Conservation (phyloP, 2,329 filamentous ascomycete species). For the Fusarium nisikadoi region DNA sequence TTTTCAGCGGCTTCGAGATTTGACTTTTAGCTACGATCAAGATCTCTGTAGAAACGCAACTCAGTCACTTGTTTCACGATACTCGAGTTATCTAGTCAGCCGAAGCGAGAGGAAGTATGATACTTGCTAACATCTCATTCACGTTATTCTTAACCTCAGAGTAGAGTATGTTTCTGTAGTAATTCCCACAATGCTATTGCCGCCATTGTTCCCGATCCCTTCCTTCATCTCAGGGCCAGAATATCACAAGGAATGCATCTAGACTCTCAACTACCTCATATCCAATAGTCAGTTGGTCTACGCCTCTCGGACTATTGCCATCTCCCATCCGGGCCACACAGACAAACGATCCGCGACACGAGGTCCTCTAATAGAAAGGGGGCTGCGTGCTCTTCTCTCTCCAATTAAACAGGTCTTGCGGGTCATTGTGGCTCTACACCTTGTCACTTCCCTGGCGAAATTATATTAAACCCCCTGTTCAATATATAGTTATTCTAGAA, state of each 20-base stretch:
- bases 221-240: not conserved
- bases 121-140: not conserved
- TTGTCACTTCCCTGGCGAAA: constrained; percentile 41
- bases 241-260: not conserved
- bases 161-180: not conserved
- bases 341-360: constrained; percentile 42
- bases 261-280: not conserved
- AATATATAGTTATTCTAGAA: constrained; percentile 14
- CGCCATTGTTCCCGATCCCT: not conserved
- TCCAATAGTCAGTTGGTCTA: not conserved
- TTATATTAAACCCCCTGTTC: constrained; percentile 36
- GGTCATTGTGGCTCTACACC: constrained; percentile 43
- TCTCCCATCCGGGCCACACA: constrained; percentile 26
- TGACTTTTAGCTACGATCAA: constrained; percentile 13
- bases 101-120: not conserved
- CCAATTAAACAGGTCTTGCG: constrained; percentile 36
- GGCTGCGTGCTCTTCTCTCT: constrained; percentile 9
- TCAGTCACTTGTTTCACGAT: not conserved
- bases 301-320: constrained; percentile 11
- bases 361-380: constrained; percentile 40
- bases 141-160: not conserved
- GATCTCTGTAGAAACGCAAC: constrained; percentile 18
- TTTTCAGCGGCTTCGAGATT: constrained; percentile 7
- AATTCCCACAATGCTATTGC: not conserved
- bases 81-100: constrained; percentile 5